A percentile compares a stretch with the other conserved stretches of the same genome.
phyloP scores from a whole-genome alignment of 2,329 filamentous ascomycete species.

The Sporothrix brasiliensis region DNA sequence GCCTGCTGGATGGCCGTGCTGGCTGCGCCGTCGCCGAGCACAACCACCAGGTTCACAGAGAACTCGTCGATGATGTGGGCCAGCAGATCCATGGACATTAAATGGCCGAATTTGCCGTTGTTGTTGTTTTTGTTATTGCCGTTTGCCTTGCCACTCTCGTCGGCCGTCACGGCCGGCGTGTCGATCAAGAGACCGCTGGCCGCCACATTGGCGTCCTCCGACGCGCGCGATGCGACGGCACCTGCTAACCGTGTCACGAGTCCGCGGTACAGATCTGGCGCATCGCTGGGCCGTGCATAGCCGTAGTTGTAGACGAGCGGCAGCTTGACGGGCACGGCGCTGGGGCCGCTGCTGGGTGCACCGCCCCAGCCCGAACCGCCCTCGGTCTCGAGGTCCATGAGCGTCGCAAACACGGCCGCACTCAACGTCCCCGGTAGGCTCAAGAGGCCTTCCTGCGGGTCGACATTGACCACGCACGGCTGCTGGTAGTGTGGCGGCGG shows the following conservation, averaged over 20 bases:
- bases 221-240: slow-evolving; percentile 74
- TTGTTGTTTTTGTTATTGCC: not conserved
- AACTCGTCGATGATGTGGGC: slow-evolving; percentile 70
- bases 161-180: slow-evolving; percentile 70
- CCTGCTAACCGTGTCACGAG: slow-evolving; percentile 77
- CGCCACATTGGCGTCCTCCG: slow-evolving; percentile 72
- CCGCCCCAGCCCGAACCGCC: slow-evolving; percentile 80
- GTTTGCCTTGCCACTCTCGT: slow-evolving; percentile 36
- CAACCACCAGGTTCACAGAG: slow-evolving; percentile 77
- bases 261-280: slow-evolving; percentile 70
- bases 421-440: slow-evolving; percentile 79
- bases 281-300: slow-evolving; percentile 70
- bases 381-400: slow-evolving; percentile 78
- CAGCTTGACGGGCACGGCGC: slow-evolving; percentile 83
- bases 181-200: slow-evolving; percentile 83
- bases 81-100: slow-evolving; percentile 70
- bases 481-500: slow-evolving; percentile 50
- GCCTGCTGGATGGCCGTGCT: slow-evolving; percentile 69
- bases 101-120: slow-evolving; percentile 41
- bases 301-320: slow-evolving; percentile 92
- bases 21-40: slow-evolving; percentile 65
- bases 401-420: slow-evolving; percentile 81
- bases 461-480: slow-evolving; percentile 81
- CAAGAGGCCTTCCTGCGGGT: slow-evolving; percentile 78
- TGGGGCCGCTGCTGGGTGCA: slow-evolving; percentile 88